Conservation (phyloP, 2,329 filamentous ascomycete species). For the Coniella lustricola region DNA sequence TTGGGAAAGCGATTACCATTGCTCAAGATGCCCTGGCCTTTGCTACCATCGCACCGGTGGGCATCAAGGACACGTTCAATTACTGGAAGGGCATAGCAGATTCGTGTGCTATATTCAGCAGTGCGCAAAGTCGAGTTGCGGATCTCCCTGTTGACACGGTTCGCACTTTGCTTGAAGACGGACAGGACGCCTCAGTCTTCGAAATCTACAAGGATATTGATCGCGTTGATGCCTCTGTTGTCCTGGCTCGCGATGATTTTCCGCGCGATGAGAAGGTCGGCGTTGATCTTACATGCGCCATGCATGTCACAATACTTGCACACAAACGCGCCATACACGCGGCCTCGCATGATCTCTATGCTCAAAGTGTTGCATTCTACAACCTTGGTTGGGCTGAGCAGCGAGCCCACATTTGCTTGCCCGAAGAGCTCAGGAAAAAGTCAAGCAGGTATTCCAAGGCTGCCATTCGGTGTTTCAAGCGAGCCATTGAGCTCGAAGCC, state of each 20-base stretch:
- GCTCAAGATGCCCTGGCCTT: constrained; percentile 63
- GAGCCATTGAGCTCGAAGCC: constrained; percentile 89
- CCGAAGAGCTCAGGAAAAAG: constrained; percentile 44
- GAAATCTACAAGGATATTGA: constrained; percentile 64
- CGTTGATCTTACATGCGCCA: constrained; percentile 47
- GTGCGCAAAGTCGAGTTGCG: constrained; percentile 59
- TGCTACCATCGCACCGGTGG: constrained; percentile 53
- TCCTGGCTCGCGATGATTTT: constrained; percentile 38
- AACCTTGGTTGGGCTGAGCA: constrained; percentile 95
- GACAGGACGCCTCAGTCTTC: constrained; percentile 47
- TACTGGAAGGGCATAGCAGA: constrained; percentile 92
- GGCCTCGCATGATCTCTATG: constrained; percentile 68
- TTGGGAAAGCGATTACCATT: constrained; percentile 71
- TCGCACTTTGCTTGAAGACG: constrained; percentile 48
- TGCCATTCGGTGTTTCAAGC: constrained; percentile 85
- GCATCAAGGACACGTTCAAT: constrained; percentile 72
- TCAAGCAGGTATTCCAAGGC: constrained; percentile 67
- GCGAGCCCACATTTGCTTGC: constrained; percentile 65
- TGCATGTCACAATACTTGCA: constrained; percentile 71
- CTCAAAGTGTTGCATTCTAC: constrained; percentile 93
- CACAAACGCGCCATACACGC: constrained; percentile 80
- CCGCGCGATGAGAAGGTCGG: constrained; percentile 40
- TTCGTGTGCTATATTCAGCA: constrained; percentile 77
- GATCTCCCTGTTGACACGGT: constrained; percentile 57
- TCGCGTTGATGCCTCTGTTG: constrained; percentile 41